Conservation (phyloP, 495 filamentous ascomycete species). For the Xylaria acuta region DNA sequence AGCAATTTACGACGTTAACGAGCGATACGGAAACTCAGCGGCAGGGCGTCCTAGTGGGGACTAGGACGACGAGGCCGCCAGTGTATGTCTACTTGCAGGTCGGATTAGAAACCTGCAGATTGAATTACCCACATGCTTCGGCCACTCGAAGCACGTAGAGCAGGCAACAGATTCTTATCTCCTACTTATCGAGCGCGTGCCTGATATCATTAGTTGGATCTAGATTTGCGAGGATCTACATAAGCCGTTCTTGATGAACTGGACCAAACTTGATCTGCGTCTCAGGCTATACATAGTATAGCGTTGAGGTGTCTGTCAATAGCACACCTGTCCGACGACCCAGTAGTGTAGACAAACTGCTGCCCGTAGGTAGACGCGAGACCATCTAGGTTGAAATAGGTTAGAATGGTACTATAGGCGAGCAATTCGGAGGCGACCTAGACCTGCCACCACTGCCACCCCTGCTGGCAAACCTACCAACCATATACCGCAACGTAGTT, state of each 20-base stretch:
- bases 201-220: too few relatives aligned
- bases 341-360: too few relatives aligned
- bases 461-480: too few relatives aligned
- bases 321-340: too few relatives aligned
- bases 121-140: background rate
- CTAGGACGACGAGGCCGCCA: background rate
- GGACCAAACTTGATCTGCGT: background rate
- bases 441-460: too few relatives aligned
- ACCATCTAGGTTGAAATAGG: too few relatives aligned
- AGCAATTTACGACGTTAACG: background rate
- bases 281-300: background rate
- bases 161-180: background rate
- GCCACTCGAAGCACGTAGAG: background rate
- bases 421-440: too few relatives aligned
- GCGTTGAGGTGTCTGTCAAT: background rate
- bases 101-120: background rate
- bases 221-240: background rate
- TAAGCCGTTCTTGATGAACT: background rate
- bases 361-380: too few relatives aligned
- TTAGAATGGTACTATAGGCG: too few relatives aligned
- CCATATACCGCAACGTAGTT: too few relatives aligned
- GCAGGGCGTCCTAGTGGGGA: background rate
- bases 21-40: background rate
- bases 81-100: background rate
- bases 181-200: too few relatives aligned